These are phyloP conservation scores for Adansonia digitata DNA, from an alignment of 345 rosid species.

Conservation along the genomic window DNA sequence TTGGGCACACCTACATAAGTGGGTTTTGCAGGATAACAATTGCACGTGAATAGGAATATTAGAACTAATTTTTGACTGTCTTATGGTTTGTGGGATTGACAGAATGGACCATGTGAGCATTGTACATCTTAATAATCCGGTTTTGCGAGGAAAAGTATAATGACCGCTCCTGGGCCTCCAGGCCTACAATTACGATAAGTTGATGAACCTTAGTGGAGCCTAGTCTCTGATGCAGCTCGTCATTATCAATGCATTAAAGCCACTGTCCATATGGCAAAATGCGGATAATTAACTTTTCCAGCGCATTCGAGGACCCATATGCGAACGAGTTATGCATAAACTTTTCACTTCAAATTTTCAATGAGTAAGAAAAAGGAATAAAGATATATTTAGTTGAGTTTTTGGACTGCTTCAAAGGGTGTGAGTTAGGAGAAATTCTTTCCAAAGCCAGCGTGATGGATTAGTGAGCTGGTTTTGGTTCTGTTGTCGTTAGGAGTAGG, in stretches of 20 bases:
- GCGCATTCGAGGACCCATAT: not conserved
- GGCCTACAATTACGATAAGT: not conserved
- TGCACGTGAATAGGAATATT: no score
- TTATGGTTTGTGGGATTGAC: no score
- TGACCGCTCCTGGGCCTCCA: not conserved
- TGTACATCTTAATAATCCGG: no score
- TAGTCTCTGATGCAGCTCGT: not conserved
- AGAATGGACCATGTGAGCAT: no score
- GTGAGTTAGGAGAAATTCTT: not conserved
- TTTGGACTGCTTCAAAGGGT: constrained; percentile 4
- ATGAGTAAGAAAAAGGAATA: not conserved
- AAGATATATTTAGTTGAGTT: not conserved
- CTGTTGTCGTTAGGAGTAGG: no score
- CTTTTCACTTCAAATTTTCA: not conserved
- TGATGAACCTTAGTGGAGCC: not conserved
- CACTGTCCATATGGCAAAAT: not conserved
- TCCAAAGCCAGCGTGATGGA: not conserved
- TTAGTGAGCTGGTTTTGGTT: not conserved
- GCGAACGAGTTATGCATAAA: not conserved
- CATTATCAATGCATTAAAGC: not conserved
- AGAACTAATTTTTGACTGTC: no score
- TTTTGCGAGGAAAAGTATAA: no score
- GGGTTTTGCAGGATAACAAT: no score
- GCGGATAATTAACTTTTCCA: not conserved
- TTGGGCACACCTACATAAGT: no score